Conservation (phyloP, 2,329 filamentous ascomycete genomes). For the Arthrobotrys sphaeroides region DNA sequence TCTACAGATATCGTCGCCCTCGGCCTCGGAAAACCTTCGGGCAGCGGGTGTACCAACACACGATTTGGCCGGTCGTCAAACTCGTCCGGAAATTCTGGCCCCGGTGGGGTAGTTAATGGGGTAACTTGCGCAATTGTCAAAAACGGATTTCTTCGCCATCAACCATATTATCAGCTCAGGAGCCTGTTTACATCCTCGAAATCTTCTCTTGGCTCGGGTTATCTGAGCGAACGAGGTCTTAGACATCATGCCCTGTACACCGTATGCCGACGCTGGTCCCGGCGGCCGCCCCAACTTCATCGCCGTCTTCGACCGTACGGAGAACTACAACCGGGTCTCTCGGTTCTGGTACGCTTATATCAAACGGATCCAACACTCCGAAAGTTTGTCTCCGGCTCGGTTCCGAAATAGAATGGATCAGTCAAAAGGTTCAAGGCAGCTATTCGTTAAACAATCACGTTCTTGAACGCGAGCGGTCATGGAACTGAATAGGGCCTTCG, state of each 20-base stretch:
- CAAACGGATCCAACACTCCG: not conserved
- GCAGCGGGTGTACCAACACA: slow-evolving; percentile 6
- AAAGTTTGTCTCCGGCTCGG: not conserved
- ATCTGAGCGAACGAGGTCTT: not conserved
- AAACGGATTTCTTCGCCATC: no score
- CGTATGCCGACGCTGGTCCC: not conserved
- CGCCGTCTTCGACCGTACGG: not conserved
- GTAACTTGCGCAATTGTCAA: no score
- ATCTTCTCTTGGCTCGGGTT: no score
- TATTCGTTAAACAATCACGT: not conserved
- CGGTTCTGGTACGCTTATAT: slow-evolving; percentile 1
- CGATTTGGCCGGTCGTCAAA: not conserved
- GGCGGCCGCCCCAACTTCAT: not conserved
- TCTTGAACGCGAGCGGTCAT: no score
- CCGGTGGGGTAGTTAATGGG: not conserved
- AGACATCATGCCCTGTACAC: not conserved
- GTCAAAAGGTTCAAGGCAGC: not conserved
- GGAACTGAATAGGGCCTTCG: no score
- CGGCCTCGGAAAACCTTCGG: not conserved
- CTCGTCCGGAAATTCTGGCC: not conserved
- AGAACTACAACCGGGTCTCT: not conserved
- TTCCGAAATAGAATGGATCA: not conserved
- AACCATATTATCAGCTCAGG: no score
- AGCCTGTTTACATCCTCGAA: no score
- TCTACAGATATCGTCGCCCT: not conserved